Percentiles rank a stretch among this genome's conserved stretches.
These are phyloP conservation scores for Nannochloris sp. DNA, from an alignment of 139 green algal genomes.

Conservation along the genomic window DNA sequence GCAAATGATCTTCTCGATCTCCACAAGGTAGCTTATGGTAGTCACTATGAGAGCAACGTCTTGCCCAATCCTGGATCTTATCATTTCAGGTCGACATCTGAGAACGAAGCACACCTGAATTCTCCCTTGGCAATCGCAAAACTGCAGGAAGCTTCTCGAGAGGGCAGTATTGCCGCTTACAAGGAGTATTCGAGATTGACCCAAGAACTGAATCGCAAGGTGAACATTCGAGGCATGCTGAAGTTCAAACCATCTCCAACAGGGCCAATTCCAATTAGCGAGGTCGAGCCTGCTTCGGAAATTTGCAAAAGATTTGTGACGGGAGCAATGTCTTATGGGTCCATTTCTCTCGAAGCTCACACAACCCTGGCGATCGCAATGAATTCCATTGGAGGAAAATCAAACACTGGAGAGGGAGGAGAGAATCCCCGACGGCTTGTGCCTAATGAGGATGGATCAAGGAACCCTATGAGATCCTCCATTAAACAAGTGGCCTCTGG, in stretches of 20 bases:
- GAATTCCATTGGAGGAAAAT: constrained; percentile 87
- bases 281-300: constrained; percentile 76
- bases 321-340: constrained; percentile 74
- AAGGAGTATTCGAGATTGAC: constrained; percentile 51
- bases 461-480: constrained; percentile 74
- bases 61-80: constrained; percentile 75
- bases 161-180: constrained; percentile 39
- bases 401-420: constrained; percentile 74
- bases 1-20: constrained; percentile 59
- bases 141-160: constrained; percentile 66
- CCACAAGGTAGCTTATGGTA: constrained; percentile 58
- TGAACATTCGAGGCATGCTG: constrained; percentile 84
- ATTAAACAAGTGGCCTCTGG: constrained; percentile 87
- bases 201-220: constrained; percentile 68
- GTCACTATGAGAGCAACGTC: constrained; percentile 32
- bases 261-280: constrained; percentile 7
- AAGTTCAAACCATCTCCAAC: constrained; percentile 51
- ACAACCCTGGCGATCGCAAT: constrained; percentile 87
- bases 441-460: constrained; percentile 60
- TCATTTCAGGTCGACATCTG: constrained; percentile 51
- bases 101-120: constrained; percentile 86
- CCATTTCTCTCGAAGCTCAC: constrained; percentile 88
- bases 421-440: constrained; percentile 80
- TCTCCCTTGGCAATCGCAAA: constrained; percentile 80
- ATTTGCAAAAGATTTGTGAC: constrained; percentile 93